These are phyloP conservation scores for Umbelopsis ramanniana DNA, from an alignment of 192 early-diverging fungal genomes.

Conservation along the genomic window DNA sequence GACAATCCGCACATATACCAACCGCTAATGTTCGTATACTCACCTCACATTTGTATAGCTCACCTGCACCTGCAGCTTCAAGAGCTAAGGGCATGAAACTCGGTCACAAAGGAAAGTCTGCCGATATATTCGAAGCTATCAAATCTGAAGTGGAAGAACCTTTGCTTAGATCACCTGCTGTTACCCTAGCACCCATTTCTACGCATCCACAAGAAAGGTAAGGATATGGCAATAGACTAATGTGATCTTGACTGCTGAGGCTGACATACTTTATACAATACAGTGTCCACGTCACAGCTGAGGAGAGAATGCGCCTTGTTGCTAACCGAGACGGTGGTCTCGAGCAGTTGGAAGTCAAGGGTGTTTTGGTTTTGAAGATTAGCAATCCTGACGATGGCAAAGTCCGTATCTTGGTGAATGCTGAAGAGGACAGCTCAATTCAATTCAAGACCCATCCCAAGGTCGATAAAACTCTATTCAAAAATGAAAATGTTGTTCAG, in stretches of 20 bases:
- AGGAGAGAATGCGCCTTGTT: constrained; percentile 85
- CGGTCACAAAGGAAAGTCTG: constrained; percentile 86
- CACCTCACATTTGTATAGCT: constrained; percentile 25
- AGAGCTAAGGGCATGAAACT: constrained; percentile 92
- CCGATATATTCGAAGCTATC: constrained; percentile 81
- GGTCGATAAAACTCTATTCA: constrained; percentile 91
- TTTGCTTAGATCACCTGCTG: constrained; percentile 21
- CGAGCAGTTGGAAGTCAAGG: constrained; percentile 93
- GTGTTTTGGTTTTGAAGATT: constrained; percentile 83
- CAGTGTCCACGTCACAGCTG: constrained; percentile 86
- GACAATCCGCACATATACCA: background rate
- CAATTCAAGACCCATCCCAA: constrained; percentile 99
- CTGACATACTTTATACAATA: background rate
- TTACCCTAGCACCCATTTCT: background rate
- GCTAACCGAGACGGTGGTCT: constrained; percentile 91
- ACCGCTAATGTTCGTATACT: background rate
- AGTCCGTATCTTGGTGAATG: constrained; percentile 66
- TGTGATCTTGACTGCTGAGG: background rate
- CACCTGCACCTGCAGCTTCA: constrained; percentile 44
- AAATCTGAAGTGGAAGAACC: constrained; percentile 75
- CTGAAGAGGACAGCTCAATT: constrained; percentile 63
- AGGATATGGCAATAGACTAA: background rate
- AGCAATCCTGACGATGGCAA: constrained; percentile 65
- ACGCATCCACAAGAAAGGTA: constrained; percentile 14
- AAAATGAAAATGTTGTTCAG: constrained; percentile 68